A percentile compares a stretch with the other conserved stretches of the same genome.
phyloP scores from a whole-genome alignment of 495 filamentous ascomycete genomes.

The Hypoxylon subgilvum region DNA sequence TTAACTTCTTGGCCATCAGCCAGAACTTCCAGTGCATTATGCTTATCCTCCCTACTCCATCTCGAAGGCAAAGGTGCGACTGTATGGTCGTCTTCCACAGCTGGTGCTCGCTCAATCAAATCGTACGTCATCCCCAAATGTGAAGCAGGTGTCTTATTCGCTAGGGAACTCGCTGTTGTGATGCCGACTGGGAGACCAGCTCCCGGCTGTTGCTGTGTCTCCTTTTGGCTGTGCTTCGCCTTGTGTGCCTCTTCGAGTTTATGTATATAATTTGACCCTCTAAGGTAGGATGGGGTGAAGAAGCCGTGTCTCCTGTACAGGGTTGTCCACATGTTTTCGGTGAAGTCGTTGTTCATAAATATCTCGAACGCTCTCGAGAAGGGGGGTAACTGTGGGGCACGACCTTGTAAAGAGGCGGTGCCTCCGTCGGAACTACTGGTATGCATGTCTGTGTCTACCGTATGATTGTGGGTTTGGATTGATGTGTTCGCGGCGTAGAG shows the following conservation, averaged over 20 bases:
- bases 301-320: constrained; percentile 50
- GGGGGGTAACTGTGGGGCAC: constrained; percentile 50
- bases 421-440: constrained; percentile 41
- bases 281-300: constrained; percentile 83
- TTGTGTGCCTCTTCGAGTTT: constrained; percentile 72
- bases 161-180: constrained; percentile 16
- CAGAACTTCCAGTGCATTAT: constrained; percentile 71
- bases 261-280: constrained; percentile 75
- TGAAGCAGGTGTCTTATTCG: constrained; percentile 54
- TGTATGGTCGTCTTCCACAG: constrained; percentile 55
- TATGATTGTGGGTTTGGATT: constrained; percentile 39
- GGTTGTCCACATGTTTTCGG: constrained; percentile 36
- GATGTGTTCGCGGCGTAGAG: constrained; percentile 47
- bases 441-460: constrained; percentile 32
- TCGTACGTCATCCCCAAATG: constrained; percentile 87
- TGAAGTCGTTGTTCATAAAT: constrained; percentile 45
- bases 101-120: constrained; percentile 77
- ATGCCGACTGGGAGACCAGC: constrained; percentile 14
- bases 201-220: constrained; percentile 26
- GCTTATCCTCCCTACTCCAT: constrained; percentile 84
- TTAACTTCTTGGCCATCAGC: constrained; percentile 79
- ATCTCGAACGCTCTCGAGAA: constrained; percentile 69
- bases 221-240: constrained; percentile 56
- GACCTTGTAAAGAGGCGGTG: constrained; percentile 43
- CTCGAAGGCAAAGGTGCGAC: constrained; percentile 74